These are phyloP conservation scores for Trypanosoma platydactyli DNA, from an alignment of 208 protist genomes.

Conservation along the genomic window DNA sequence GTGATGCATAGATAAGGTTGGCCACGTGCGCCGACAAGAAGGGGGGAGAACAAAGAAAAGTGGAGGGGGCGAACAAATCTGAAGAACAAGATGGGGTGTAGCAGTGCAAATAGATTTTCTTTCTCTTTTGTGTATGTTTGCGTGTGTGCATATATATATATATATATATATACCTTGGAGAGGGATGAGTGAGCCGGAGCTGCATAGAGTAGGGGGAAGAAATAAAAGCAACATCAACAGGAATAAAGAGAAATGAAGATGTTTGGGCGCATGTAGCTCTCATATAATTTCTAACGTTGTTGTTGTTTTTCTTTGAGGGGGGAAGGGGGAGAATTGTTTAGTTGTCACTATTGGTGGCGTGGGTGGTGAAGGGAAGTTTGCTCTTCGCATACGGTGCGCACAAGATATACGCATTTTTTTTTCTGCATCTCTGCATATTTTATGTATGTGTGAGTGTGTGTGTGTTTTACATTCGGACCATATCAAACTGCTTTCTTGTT, in stretches of 20 bases:
- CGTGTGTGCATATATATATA: background rate
- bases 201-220: background rate
- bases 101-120: background rate
- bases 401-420: too few relatives aligned
- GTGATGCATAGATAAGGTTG: background rate
- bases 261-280: background rate
- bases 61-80: background rate
- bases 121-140: background rate
- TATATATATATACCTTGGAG: background rate
- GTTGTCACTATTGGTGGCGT: too few relatives aligned
- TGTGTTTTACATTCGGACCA: too few relatives aligned
- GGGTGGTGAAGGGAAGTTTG: too few relatives aligned
- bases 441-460: constrained; percentile 10
- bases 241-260: background rate
- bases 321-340: too few relatives aligned
- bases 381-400: too few relatives aligned
- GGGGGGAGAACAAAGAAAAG: constrained; percentile 7
- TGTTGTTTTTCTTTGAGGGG: constrained; percentile 5
- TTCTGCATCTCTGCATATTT: background rate
- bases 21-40: background rate
- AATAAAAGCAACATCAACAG: background rate
- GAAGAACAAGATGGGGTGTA: background rate
- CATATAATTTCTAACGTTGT: background rate
- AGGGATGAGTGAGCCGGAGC: background rate
- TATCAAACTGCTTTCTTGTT: too few relatives aligned